A percentile compares a stretch with the other conserved stretches of the same genome.
These are phyloP conservation scores for Centaurea solstitialis DNA, from an alignment of 129 eudicot species.

Conservation along the genomic window DNA sequence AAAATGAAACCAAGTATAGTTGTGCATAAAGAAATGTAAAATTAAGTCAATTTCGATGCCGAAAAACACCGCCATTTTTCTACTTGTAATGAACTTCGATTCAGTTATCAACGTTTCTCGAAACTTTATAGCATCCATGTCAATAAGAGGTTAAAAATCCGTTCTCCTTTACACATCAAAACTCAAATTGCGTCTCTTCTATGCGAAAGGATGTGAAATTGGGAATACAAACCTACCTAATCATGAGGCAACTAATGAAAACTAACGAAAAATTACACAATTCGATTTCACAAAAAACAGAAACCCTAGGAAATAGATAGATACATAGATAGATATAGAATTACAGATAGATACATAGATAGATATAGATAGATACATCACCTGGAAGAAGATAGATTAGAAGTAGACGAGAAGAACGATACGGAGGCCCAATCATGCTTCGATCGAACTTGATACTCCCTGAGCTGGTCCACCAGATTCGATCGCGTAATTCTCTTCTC, in stretches of 20 bases:
- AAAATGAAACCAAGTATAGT: constrained; percentile 6
- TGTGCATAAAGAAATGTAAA: neutral
- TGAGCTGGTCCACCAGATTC: constrained; percentile 91
- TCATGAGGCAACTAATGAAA: neutral
- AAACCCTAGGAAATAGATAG: no score
- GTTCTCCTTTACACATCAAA: neutral
- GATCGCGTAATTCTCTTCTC: constrained; percentile 75
- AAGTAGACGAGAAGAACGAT: constrained; percentile 84
- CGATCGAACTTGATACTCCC: constrained; percentile 92
- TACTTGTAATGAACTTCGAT: neutral
- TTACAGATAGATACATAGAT: no score
- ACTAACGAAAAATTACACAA: neutral
- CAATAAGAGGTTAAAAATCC: constrained; percentile 10
- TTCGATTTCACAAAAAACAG: no score
- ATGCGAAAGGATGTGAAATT: neutral
- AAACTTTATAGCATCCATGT: neutral
- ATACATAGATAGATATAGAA: no score
- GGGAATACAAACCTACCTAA: neutral
- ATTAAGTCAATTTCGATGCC: neutral
- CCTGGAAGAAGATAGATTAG: constrained; percentile 83
- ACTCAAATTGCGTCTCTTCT: neutral
- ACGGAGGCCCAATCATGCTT: constrained; percentile 96
- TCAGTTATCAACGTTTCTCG: neutral
- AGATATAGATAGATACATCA: constrained; percentile 22
- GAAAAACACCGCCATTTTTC: neutral